Conservation (phyloP, 164 flowering plant species). For the Umbellularia californica region DNA sequence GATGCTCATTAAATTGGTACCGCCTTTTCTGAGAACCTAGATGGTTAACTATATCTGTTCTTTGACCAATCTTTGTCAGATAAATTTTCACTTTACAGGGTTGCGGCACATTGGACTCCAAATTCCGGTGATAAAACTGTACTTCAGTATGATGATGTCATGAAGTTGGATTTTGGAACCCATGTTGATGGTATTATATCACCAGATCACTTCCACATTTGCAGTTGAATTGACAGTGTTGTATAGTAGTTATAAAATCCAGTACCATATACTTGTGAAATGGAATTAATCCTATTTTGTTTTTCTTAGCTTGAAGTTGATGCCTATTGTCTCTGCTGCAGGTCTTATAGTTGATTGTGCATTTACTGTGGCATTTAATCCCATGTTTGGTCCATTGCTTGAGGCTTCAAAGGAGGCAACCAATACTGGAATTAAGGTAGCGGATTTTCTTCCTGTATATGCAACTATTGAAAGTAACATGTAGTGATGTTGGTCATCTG, state of each 20-base stretch:
- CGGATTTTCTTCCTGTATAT: not conserved
- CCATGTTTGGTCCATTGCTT: conserved; percentile 85
- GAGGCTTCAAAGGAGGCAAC: conserved; percentile 98
- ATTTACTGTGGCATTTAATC: conserved; percentile 94
- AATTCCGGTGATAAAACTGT: conserved; percentile 96
- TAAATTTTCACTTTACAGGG: conserved; percentile 42
- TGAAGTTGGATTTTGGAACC: conserved; percentile 99
- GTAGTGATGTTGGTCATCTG: not conserved
- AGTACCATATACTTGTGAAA: not conserved
- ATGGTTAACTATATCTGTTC: not conserved
- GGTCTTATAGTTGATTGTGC: conserved; percentile 94
- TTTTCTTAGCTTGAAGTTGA: not conserved
- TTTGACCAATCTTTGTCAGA: not conserved
- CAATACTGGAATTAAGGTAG: conserved; percentile 82
- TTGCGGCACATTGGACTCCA: conserved; percentile 99
- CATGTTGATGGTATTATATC: conserved; percentile 73
- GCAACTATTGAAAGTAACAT: not conserved
- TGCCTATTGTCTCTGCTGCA: conserved; percentile 24
- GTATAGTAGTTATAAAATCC: not conserved
- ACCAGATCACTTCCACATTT: not conserved
- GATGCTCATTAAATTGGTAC: conserved; percentile 96
- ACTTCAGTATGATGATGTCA: conserved; percentile 96
- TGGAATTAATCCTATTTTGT: not conserved
- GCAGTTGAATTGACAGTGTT: not conserved
- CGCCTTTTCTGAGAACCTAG: not conserved